A percentile compares a stretch with the other conserved stretches of the same genome.
Conservation (phyloP, 257 asterid species). For the Buddleja alternifolia region DNA sequence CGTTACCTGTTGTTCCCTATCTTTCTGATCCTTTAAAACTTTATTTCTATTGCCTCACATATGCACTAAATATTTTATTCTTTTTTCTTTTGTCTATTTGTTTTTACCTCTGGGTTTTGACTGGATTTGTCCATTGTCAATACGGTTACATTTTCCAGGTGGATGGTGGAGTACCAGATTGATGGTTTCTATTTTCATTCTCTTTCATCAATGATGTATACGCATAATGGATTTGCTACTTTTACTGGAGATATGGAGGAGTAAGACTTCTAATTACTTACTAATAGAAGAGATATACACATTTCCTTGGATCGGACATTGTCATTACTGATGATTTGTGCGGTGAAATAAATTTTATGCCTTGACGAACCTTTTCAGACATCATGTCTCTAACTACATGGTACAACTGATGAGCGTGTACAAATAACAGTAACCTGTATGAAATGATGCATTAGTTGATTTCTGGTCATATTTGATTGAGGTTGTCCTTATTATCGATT, state of each 20-base stretch:
- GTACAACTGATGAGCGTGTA: slow-evolving; percentile 8
- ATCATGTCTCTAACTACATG: slow-evolving; percentile 3
- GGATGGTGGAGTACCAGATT: slow-evolving; percentile 92
- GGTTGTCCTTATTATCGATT: slow-evolving; percentile 6
- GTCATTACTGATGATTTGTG: slow-evolving; percentile 21
- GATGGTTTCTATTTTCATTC: slow-evolving; percentile 98
- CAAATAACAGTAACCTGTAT: not conserved
- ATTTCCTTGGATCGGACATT: slow-evolving; percentile 8
- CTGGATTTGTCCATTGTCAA: slow-evolving; percentile 24
- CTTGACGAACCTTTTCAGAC: not conserved
- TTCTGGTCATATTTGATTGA: slow-evolving; percentile 17
- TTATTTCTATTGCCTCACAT: slow-evolving; percentile 14
- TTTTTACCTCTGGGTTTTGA: slow-evolving; percentile 23
- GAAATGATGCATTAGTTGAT: not conserved
- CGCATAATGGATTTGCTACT: slow-evolving; percentile 93
- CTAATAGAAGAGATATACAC: slow-evolving; percentile 8
- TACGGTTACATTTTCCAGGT: slow-evolving; percentile 59
- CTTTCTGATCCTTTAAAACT: slow-evolving; percentile 10
- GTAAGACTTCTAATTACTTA: slow-evolving; percentile 56
- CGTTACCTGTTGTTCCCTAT: slow-evolving; percentile 22
- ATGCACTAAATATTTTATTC: slow-evolving; percentile 6
- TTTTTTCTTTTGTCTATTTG: not conserved
- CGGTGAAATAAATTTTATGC: not conserved
- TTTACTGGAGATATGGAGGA: slow-evolving; percentile 94
- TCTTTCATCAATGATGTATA: slow-evolving; percentile 92